Percentiles rank a stretch among this genome's conserved stretches.
phyloP scores from a whole-genome alignment of 2,329 filamentous ascomycete genomes.

The Cylindrodendrum hubeiense region DNA sequence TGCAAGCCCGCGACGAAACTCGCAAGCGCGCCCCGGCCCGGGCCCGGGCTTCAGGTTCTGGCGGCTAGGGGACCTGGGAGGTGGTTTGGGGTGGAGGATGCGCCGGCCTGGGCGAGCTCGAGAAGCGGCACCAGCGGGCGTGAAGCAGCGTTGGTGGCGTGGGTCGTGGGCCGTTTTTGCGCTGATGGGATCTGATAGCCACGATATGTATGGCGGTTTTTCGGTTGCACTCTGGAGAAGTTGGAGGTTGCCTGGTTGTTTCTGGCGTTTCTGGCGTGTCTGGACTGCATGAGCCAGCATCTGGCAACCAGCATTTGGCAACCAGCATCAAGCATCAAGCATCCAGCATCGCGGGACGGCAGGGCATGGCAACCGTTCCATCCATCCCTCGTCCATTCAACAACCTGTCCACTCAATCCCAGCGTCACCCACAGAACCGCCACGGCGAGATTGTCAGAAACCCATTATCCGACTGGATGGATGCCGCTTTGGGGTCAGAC shows the following conservation, averaged over 20 bases:
- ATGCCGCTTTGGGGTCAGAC: neutral
- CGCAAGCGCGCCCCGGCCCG: conserved; percentile 24
- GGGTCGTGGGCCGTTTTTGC: conserved; percentile 15
- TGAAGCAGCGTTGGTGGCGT: conserved; percentile 24
- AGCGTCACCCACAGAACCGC: neutral
- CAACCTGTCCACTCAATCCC: neutral
- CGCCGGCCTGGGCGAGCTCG: conserved; percentile 5
- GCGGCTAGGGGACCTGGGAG: neutral
- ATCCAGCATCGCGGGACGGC: neutral
- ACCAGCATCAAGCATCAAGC: neutral
- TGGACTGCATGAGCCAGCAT: neutral
- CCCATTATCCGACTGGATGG: neutral
- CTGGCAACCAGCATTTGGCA: neutral
- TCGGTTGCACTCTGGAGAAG: conserved; percentile 11
- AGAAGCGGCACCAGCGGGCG: conserved; percentile 9
- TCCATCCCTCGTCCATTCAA: neutral
- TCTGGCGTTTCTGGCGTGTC: neutral
- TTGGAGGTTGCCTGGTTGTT: neutral
- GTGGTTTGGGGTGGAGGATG: neutral
- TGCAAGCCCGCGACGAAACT: neutral
- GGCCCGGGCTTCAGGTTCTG: conserved; percentile 17
- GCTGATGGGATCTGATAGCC: conserved; percentile 4
- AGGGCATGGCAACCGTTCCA: conserved; percentile 1
- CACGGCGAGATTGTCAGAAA: neutral
- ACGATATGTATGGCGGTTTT: neutral